A percentile compares a stretch with the other conserved stretches of the same genome.
Evolutionary conservation across 2,329 filamentous ascomycete genomes (phyloP).

Genomic region (Pseudocercospora musae): DNA sequence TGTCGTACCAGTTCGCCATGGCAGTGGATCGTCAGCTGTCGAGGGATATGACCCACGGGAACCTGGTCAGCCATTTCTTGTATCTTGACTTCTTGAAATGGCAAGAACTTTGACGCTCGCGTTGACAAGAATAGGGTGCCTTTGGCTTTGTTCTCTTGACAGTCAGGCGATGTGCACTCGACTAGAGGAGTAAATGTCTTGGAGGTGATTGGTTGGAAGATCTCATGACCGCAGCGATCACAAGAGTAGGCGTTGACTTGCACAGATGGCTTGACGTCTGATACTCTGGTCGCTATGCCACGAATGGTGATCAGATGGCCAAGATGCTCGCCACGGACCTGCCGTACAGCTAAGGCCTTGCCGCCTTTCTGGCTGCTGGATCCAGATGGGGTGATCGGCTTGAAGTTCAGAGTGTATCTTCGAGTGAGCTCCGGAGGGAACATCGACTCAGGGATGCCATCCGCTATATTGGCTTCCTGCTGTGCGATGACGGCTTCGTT

Average conservation of each 20-base stretch:
- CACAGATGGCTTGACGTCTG: slow-evolving; percentile 96
- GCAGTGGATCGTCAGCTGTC: slow-evolving; percentile 84
- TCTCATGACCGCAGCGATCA: slow-evolving; percentile 92
- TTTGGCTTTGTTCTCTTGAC: slow-evolving; percentile 83
- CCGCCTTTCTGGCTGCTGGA: slow-evolving; percentile 57
- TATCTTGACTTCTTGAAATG: slow-evolving; percentile 97
- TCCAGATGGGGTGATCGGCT: slow-evolving; percentile 72
- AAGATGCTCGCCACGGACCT: slow-evolving; percentile 89
- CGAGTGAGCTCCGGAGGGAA: slow-evolving; percentile 91
- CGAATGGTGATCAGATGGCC: slow-evolving; percentile 91
- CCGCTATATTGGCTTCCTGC: slow-evolving; percentile 42
- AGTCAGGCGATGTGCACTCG: slow-evolving; percentile 86
- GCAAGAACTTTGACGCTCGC: slow-evolving; percentile 92
- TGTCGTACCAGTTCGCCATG: slow-evolving; percentile 81
- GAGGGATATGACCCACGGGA: slow-evolving; percentile 93
- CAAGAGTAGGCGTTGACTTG: slow-evolving; percentile 97
- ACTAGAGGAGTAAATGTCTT: slow-evolving; percentile 87
- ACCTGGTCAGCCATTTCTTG: slow-evolving; percentile 99
- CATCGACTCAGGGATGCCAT: slow-evolving; percentile 65
- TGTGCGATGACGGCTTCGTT: slow-evolving; percentile 67
- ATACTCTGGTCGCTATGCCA: slow-evolving; percentile 90
- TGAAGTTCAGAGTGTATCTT: slow-evolving; percentile 94
- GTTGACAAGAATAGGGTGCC: slow-evolving; percentile 92
- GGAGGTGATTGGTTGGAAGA: slow-evolving; percentile 91
- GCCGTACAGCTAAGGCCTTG: slow-evolving; percentile 80